Evolutionary conservation across 768 basidiomycete genomes (phyloP), one percentile per base, ranked within the genome.

Genomic region (Tylopilus sp.): DNA sequence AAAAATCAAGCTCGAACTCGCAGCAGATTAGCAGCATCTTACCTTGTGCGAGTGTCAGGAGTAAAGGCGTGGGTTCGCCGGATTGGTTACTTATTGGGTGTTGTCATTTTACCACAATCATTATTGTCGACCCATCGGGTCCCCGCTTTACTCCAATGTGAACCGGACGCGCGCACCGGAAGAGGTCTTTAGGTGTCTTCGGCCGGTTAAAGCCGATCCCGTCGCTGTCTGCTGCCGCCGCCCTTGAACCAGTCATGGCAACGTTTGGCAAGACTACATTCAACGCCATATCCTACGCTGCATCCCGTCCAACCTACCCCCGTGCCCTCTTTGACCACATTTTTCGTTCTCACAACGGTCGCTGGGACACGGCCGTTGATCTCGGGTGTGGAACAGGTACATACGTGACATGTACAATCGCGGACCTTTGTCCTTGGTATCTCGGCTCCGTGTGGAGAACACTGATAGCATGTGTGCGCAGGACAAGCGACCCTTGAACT

Each of bases 301-400:
- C 82, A 3, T 79, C 77, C 39, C 73, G 91, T 10, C 91, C 88
- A 25, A 85, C 82, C 1, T 91, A 91, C 61, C 88, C 91, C 3
- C 65, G 70, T 4, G 70, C 76, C 22, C 73, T 91, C 9, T 90
- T 80, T 64, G 79, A 86, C 22, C 70, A 78, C 38, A 70, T 91
- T 39, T 81, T 82, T 58, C 63, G 71, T 4, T 86, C 81, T 60
- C 89, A 91, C 59, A 64, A 59, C 6, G 59, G 58, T 0, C 55
- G 65, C 47, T 87, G 81, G 77, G 74, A 80, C 13, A 72, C 69
- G 17, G 88, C 86, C 0, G 73, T 90, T 0, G 91, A 94, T 58
- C 64, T 91, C 2, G 90, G 91, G 4, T 92, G 91, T 68, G 90
- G 91, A 23, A 88, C 91, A n/a, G 87, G 90, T 87, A 51, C n/a